Evolutionary conservation across 805 yeast genomes (phyloP).

Genomic region (Wickerhamomyces kurtzmanii): DNA sequence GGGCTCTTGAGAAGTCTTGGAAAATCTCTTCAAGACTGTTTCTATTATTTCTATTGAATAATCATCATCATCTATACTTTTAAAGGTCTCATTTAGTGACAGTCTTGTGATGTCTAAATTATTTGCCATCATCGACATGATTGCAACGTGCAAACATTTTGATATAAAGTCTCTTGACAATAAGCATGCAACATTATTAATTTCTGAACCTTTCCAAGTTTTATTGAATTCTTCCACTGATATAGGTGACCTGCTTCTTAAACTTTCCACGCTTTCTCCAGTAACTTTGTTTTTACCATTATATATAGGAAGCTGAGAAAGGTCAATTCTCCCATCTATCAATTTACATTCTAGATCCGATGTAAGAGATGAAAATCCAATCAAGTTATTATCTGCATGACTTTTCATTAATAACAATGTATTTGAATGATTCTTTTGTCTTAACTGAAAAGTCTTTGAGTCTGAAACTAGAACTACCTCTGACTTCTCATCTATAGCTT

Average conservation of each 20-base stretch:
- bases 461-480: constrained; percentile 56
- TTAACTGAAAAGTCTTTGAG: constrained; percentile 47
- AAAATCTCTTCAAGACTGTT: constrained; percentile 42
- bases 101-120: constrained; percentile 19
- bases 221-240: constrained; percentile 42
- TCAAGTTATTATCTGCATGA: constrained; percentile 15
- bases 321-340: constrained; percentile 21
- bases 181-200: constrained; percentile 32
- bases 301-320: constrained; percentile 24
- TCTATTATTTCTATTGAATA: constrained; percentile 32
- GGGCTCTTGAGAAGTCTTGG: constrained; percentile 13
- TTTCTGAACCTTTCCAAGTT: constrained; percentile 55
- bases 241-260: constrained; percentile 37
- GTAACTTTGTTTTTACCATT: constrained; percentile 18
- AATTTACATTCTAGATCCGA: constrained; percentile 27
- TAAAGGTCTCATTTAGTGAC: constrained; percentile 18
- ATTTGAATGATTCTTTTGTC: constrained; percentile 84
- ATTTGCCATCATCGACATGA: constrained; percentile 29
- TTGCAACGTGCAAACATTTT: constrained; percentile 22
- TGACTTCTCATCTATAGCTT: constrained; percentile 18
- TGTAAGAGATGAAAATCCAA: constrained; percentile 24
- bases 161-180: constrained; percentile 23
- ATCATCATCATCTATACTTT: constrained; percentile 20
- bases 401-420: constrained; percentile 48
- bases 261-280: constrained; percentile 11